Base-by-base conservation (phyloP, 176 grass and related monocot species). In the Ensete ventricosum region DNA sequence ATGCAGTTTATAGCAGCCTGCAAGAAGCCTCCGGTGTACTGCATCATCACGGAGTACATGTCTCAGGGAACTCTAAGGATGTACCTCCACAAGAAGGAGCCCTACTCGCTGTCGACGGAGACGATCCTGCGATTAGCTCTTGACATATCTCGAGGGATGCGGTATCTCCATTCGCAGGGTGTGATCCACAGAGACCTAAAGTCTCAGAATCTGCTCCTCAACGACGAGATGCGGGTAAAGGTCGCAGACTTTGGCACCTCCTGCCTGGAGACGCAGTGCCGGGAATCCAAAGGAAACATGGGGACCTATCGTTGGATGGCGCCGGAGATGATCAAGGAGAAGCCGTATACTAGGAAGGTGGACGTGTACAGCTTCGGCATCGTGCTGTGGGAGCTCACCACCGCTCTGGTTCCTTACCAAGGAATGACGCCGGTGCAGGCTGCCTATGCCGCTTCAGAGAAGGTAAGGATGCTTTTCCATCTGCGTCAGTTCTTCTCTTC, bases 31-130 rank as follows among this genome's bases (percentile, higher is more conserved):
- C 96, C 96, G 0, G 96, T 99, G 62, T 95, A 95, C 88, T 99
- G 91, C 77, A 95, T 99, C 73, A 99, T 99, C 67, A 99, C 91
- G 1, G 96, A 99, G 81, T 99, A 99, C 88, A 99, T 99, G 96
- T 99, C 96, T 9, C 96, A 99, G 85, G 96, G 96, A 21, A 99
- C 96, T 73, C 88, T 99, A 27, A 53, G 96, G 80, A 95, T 99
- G 96, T 99, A 99, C 79, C 91, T 95, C n/a, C 89, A 99, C 88
- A 99, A 99, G 82, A 99, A 99, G 85, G 69, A 94, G 79, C 96
- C 96, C 0, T 95, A 92, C 80, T 99, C 96, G 54, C 84, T 99
- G 43, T 99, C 96, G 4, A 73, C 91, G 8, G 96, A 99, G 75
- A 99, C 96, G 14, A 79, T 99, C 25, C 64, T 99, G 57, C 82